phyloP scores from a whole-genome alignment of 139 green algal species.

The Gonium pectorale region DNA sequence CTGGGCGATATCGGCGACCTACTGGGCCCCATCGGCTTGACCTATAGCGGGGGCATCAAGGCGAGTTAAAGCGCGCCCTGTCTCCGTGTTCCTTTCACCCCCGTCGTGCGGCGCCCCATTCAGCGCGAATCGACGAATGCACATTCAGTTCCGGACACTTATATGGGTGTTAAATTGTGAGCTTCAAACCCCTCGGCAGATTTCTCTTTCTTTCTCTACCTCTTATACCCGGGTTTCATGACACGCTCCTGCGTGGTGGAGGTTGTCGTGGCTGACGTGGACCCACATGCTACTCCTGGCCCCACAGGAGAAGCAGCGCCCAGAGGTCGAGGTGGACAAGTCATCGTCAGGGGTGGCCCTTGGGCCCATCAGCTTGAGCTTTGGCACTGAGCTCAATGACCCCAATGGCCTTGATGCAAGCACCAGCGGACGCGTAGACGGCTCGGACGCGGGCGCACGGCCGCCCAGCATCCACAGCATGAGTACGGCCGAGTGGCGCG shows the following conservation, averaged over 20 bases:
- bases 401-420: not conserved
- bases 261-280: too few species aligned
- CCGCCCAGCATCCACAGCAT: slow-evolving; percentile 74
- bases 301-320: not conserved
- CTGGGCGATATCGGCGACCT: slow-evolving; percentile 63
- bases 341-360: slow-evolving; percentile 47
- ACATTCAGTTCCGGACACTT: too few species aligned
- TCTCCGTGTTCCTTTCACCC: too few species aligned
- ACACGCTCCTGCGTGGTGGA: too few species aligned
- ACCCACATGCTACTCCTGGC: not conserved
- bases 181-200: too few species aligned
- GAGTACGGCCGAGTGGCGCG: slow-evolving; percentile 86
- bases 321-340: slow-evolving; percentile 1
- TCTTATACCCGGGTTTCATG: too few species aligned
- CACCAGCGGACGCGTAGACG: not conserved
- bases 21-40: slow-evolving; percentile 81
- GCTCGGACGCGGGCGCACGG: not conserved
- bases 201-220: too few species aligned
- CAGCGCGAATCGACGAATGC: too few species aligned
- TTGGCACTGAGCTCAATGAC: slow-evolving; percentile 37
- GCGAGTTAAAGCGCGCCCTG: too few species aligned
- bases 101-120: too few species aligned
- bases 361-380: slow-evolving; percentile 79
- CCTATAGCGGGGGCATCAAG: slow-evolving; percentile 48
- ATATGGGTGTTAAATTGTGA: too few species aligned